Conservation (phyloP, 768 basidiomycete species). For the Tulasnella sp. region DNA sequence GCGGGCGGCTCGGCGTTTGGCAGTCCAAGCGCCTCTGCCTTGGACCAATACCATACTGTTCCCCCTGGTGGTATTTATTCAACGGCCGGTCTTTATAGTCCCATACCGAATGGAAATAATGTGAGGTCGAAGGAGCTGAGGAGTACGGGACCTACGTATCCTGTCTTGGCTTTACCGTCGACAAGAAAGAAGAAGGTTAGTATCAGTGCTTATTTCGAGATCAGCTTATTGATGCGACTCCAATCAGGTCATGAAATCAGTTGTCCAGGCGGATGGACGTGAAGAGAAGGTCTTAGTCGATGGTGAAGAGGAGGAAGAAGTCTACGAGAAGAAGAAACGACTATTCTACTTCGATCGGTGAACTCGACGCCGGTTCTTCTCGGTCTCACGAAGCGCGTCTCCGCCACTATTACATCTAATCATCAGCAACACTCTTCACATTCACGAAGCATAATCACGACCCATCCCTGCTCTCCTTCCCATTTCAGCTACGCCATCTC, state of each 20-base stretch:
- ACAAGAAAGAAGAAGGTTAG: constrained; percentile 1
- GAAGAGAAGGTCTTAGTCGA: constrained; percentile 2
- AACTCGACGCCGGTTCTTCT: background rate
- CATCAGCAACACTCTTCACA: background rate
- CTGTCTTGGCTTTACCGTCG: constrained; percentile 1
- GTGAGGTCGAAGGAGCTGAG: background rate
- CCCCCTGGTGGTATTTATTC: background rate
- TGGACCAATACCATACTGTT: too few relatives aligned
- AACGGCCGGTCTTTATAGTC: background rate
- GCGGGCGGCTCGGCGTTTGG: background rate
- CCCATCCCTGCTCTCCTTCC: background rate
- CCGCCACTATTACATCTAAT: background rate
- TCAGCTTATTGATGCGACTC: background rate
- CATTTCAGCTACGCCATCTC: background rate
- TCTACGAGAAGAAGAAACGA: constrained; percentile 7
- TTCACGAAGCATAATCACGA: background rate
- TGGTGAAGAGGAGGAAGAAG: constrained; percentile 12
- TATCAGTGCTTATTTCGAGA: background rate
- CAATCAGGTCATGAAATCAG: background rate
- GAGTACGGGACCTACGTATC: constrained; percentile 1
- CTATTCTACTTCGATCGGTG: constrained; percentile 15
- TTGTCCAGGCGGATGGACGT: background rate
- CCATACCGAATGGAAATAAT: background rate
- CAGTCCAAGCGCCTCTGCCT: background rate
- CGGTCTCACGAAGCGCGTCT: background rate